These are phyloP conservation scores for Beauveria sp. DNA, from an alignment of 2,329 filamentous ascomycete species.

Conservation along the genomic window DNA sequence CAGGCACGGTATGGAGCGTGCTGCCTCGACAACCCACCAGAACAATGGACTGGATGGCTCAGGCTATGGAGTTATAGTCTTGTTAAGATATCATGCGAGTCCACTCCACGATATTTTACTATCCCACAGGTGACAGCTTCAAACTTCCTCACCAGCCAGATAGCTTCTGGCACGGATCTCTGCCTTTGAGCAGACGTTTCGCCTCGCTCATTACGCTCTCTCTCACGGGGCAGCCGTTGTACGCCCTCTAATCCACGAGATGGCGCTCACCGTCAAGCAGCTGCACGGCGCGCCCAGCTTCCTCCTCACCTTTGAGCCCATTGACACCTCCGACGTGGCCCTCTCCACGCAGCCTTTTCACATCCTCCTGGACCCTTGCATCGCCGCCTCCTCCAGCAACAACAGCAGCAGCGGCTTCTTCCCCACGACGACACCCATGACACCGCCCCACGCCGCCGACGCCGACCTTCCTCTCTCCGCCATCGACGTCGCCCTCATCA, in stretches of 20 bases:
- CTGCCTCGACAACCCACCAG: constrained; percentile 3
- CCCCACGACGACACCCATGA: constrained; percentile 34
- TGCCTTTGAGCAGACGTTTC: not conserved
- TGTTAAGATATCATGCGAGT: not conserved
- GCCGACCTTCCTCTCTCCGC: constrained; percentile 27
- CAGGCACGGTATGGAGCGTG: not conserved
- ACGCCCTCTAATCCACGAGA: constrained; percentile 22
- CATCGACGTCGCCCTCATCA: constrained; percentile 40
- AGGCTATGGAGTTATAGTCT: not conserved
- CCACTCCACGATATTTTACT: not conserved
- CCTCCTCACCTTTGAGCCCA: constrained; percentile 53
- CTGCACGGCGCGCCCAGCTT: constrained; percentile 60
- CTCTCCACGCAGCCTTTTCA: constrained; percentile 43
- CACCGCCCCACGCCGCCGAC: no score
- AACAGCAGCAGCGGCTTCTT: constrained; percentile 55
- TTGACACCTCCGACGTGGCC: constrained; percentile 21
- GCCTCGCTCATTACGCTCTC: no score
- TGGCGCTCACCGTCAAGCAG: constrained; percentile 57
- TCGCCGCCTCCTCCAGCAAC: constrained; percentile 49
- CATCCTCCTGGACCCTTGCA: constrained; percentile 66
- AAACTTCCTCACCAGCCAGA: not conserved
- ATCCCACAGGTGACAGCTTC: not conserved
- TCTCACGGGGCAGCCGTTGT: not conserved
- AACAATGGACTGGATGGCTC: not conserved
- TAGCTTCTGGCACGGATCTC: not conserved